Percentiles rank a stretch among this genome's conserved stretches.
Evolutionary conservation across 352 stramenopile species (phyloP).

Genomic region (Globisporangium apiculatum): DNA sequence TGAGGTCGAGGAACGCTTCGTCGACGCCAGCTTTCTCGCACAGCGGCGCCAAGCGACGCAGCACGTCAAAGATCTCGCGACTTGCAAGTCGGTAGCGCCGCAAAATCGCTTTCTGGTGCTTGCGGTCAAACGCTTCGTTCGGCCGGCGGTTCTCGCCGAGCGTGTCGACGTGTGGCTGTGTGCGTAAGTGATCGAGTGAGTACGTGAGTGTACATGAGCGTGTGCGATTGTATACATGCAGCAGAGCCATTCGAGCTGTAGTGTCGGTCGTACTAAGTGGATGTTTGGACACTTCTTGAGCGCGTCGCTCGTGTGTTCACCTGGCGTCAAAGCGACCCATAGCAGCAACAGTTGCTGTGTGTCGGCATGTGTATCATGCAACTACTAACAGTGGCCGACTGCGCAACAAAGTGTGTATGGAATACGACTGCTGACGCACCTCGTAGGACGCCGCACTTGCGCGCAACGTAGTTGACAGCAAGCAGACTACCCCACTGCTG

Average conservation of each 20-base stretch:
- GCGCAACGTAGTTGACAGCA: slow-evolving; percentile 78
- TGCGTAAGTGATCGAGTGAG: not conserved
- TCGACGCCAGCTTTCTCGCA: slow-evolving; percentile 79
- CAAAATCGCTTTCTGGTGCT: slow-evolving; percentile 78
- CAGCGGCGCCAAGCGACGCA: slow-evolving; percentile 36
- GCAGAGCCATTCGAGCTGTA: too few species aligned
- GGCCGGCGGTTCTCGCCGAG: slow-evolving; percentile 68
- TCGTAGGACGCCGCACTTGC: slow-evolving; percentile 59
- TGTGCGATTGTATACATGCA: too few species aligned
- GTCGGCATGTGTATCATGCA: too few species aligned
- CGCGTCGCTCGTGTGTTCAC: slow-evolving; percentile 51
- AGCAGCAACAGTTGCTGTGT: too few species aligned
- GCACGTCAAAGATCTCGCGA: slow-evolving; percentile 66
- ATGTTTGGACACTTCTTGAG: slow-evolving; percentile 74
- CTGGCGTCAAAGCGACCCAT: slow-evolving; percentile 14
- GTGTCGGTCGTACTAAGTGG: slow-evolving; percentile 43
- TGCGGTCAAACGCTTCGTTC: slow-evolving; percentile 53
- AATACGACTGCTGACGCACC: slow-evolving; percentile 13
- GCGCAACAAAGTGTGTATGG: too few species aligned
- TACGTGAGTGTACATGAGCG: too few species aligned
- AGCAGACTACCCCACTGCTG: slow-evolving; percentile 83
- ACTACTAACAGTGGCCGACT: too few species aligned
- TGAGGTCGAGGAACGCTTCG: slow-evolving; percentile 79
- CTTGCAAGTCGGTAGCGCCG: slow-evolving; percentile 73
- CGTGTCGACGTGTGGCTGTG: slow-evolving; percentile 75